Base-by-base conservation (phyloP, 805 yeast species). In the Saccharomycopsis fibuligera region DNA sequence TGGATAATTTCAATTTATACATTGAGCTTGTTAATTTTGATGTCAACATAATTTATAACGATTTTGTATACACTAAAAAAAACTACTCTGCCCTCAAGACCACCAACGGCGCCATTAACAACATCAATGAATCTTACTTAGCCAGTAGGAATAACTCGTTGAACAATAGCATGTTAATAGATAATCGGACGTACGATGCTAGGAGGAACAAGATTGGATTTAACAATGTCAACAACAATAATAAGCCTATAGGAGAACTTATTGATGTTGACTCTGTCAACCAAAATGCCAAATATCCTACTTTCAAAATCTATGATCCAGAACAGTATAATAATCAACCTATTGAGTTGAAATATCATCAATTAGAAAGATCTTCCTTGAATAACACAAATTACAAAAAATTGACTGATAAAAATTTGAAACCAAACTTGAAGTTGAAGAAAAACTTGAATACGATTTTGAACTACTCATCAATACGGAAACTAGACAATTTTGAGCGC, bases 401-500 rank as follows among this genome's bases (percentile, higher is more conserved):
- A 31, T 19, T 45, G 12, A 41, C 53, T 33, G 98, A 90, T 60
- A 80, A 79, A 56, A 96, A 89, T 50, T 70, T 87, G 41, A 87
- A 90, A 57, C 99, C 99, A 1, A 84, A 91, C 17, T 83, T 96
- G 3, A 84, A 81, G 58, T 72, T 83, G 31, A 72, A 96, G 57
- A 88, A 83, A 53, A 85, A 86, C 55, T 72, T 91, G 47, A 72
- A 77, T 49, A 72, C 68, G 40, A 86, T 90, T 4, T 68, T 91
- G 45, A 70, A 71, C 22, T 86, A 82, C 59, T 90, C 96, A 2
- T 89, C 96, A 3, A 91, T 87, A 39, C 86, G 86, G 46, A 85
- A 81, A 56, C 69, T 93, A 41, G 75, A 83, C 4, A 90, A 85
- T 45, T 81, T 83, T 60, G 96, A 91, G 56, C 87, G 85, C 67